Base-by-base conservation (phyloP, 2,329 filamentous ascomycete genomes). In the Pseudogymnoascus sp. region DNA sequence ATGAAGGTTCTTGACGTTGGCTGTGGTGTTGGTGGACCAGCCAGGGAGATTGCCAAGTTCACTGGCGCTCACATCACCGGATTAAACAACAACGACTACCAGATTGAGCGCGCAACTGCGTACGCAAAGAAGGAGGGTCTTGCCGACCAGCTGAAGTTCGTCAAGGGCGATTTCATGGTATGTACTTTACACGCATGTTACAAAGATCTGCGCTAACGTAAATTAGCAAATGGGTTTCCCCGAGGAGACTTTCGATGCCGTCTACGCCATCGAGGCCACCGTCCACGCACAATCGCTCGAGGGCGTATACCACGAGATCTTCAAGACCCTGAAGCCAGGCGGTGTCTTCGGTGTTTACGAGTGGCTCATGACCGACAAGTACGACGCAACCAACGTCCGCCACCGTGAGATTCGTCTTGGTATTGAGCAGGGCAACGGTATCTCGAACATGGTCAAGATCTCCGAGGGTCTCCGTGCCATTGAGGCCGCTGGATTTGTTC, bases 71-170 rank as follows among this genome's bases (percentile, higher is more conserved):
- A 97, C 69, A 83, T 97, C 65, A 88, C 91, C 22, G 94, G 94
- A 43, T 78, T 97, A 74, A 99, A 97, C 85, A 97, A 97, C 85
- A 97, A 97, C 76, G 91, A 97, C 78, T 99, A 99, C 80, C 94
- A 97, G 79, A 96, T 97, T 67, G 85, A 97, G 73, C 90, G 94
- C 66, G 93, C 92, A n/a, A 91, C 86, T 12, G 80, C 82, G 60
- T 96, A 97, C 72, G 91, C 92, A 2, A 76, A 82, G 64, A 90
- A 91, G 76, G 90, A 96, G 76, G 87, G 87, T 59, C 79, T 97
- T 59, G 81, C 87, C 1, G 75, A 90, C 70, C 91, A 96, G 78
- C 78, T 96, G 67, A 82, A 81, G 65, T 97, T 91, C 70, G 88
- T 91, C 72, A 97, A 97, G 83, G 93, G 92, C 60, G 93, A 97